Evolutionary conservation across 495 filamentous ascomycete genomes (phyloP).

Genomic region (Penicillium soppii): DNA sequence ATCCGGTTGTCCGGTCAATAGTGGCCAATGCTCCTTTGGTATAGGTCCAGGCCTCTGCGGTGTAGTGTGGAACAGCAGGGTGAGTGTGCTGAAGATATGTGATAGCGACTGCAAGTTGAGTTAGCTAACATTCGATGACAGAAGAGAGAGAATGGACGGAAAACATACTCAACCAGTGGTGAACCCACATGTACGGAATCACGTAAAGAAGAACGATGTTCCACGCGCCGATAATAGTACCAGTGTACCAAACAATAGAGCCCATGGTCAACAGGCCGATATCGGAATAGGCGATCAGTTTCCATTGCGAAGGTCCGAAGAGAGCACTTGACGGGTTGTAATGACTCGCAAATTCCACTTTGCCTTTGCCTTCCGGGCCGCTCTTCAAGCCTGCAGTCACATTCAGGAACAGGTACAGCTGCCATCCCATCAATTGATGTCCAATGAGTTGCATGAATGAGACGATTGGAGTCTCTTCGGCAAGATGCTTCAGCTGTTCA

Average conservation of each 20-base stretch:
- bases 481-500: slow-evolving; percentile 42
- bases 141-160: neutral
- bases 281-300: slow-evolving; percentile 59
- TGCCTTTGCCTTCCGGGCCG: slow-evolving; percentile 35
- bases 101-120: slow-evolving; percentile 57
- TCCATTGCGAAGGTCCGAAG: slow-evolving; percentile 57
- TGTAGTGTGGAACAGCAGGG: slow-evolving; percentile 77
- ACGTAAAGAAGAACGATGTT: slow-evolving; percentile 52
- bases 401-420: slow-evolving; percentile 54
- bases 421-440: slow-evolving; percentile 59
- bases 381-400: slow-evolving; percentile 51
- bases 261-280: slow-evolving; percentile 51
- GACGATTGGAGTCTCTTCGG: slow-evolving; percentile 58
- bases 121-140: neutral
- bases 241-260: slow-evolving; percentile 41
- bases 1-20: slow-evolving; percentile 85
- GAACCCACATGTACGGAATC: slow-evolving; percentile 59
- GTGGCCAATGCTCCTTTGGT: slow-evolving; percentile 80
- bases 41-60: slow-evolving; percentile 72
- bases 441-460: slow-evolving; percentile 46
- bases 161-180: slow-evolving; percentile 57
- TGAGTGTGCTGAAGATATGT: slow-evolving; percentile 91
- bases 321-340: slow-evolving; percentile 59
- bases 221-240: slow-evolving; percentile 46
- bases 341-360: slow-evolving; percentile 54